phyloP scores from a whole-genome alignment of 139 green algal species.

The Chlamydomonas sp. region DNA sequence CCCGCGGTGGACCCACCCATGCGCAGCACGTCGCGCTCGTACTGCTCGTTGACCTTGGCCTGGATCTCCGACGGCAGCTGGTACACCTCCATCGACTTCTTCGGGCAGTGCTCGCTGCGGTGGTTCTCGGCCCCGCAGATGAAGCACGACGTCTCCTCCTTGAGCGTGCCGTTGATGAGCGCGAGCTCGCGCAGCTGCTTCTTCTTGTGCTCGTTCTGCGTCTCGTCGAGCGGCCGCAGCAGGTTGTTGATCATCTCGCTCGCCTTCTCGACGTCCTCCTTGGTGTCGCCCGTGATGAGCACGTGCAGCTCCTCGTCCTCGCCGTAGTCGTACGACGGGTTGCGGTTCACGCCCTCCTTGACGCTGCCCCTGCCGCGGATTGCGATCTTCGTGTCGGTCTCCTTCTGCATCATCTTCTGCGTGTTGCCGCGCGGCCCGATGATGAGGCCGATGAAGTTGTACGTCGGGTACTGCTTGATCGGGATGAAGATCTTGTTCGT shows the following conservation, averaged over 20 bases:
- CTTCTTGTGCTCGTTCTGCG: conserved; percentile 86
- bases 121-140: conserved; percentile 46
- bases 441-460: conserved; percentile 99
- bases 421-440: conserved; percentile 97
- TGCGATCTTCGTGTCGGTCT: conserved; percentile 96
- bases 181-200: conserved; percentile 85
- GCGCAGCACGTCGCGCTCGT: conserved; percentile 57
- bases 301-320: conserved; percentile 98
- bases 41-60: conserved; percentile 68
- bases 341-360: conserved; percentile 40
- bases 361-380: conserved; percentile 58
- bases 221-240: conserved; percentile 44
- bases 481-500: conserved; percentile 13
- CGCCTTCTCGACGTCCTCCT: conserved; percentile 44
- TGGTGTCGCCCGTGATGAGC: conserved; percentile 84
- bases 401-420: conserved; percentile 92
- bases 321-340: conserved; percentile 82
- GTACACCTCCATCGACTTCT: conserved; percentile 46
- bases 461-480: conserved; percentile 76
- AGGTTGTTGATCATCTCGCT: conserved; percentile 31
- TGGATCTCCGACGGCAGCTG: conserved; percentile 67
- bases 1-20: conserved; percentile 44
- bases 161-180: conserved; percentile 82
- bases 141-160: conserved; percentile 48
- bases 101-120: conserved; percentile 43